These are phyloP conservation scores for Fusarium nematophilum DNA, from an alignment of 2,329 filamentous ascomycete species.

Conservation along the genomic window DNA sequence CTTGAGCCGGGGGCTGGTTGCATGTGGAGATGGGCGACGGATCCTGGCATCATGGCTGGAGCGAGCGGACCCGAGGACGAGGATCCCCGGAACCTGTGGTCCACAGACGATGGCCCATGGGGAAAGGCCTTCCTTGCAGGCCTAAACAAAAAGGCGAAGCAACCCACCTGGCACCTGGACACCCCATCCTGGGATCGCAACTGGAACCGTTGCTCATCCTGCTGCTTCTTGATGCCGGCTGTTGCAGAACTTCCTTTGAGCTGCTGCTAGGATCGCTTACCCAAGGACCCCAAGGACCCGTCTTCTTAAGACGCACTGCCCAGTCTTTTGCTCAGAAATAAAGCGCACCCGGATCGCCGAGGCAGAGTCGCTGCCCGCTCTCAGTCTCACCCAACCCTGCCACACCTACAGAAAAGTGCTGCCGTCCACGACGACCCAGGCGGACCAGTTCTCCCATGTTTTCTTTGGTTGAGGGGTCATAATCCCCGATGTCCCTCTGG, in stretches of 20 bases:
- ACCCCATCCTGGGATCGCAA: background rate
- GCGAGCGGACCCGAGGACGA: slow-evolving; percentile 7
- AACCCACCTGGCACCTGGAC: slow-evolving; percentile 4
- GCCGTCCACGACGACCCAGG: background rate
- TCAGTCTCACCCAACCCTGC: background rate
- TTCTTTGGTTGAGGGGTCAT: background rate
- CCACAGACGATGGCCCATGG: slow-evolving; percentile 3
- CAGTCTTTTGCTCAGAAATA: slow-evolving; percentile 21
- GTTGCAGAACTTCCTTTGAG: too few species aligned
- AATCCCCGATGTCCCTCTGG: slow-evolving; percentile 8
- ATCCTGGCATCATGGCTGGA: slow-evolving; percentile 3
- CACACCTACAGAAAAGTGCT: background rate
- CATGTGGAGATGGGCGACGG: slow-evolving; percentile 31
- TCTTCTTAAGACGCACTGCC: slow-evolving; percentile 15
- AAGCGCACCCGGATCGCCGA: slow-evolving; percentile 22
- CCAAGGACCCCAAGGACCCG: too few species aligned
- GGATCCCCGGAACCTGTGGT: slow-evolving; percentile 4
- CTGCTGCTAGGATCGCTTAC: too few species aligned
- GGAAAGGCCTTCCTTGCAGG: slow-evolving; percentile 1
- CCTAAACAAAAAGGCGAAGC: slow-evolving; percentile 10
- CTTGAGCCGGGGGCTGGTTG: slow-evolving; percentile 1
- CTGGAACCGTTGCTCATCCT: background rate
- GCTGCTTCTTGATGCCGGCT: background rate
- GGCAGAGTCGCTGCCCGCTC: background rate
- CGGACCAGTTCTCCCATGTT: background rate